These are phyloP conservation scores for Pyrenochaeta sp. DNA, from an alignment of 2,329 filamentous ascomycete genomes.

Conservation along the genomic window DNA sequence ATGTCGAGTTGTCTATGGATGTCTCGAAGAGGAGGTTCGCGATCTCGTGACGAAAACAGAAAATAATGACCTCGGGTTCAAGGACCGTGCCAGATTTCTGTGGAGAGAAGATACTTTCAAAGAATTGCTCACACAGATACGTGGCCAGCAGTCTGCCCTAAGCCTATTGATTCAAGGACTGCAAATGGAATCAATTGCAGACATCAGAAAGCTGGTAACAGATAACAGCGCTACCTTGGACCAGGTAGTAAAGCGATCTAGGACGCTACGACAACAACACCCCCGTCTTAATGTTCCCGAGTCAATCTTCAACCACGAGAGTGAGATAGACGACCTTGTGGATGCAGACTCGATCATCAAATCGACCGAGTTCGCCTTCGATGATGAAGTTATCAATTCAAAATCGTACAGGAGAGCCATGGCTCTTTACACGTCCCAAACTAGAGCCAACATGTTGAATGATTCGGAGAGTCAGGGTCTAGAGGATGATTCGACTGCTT, in stretches of 20 bases:
- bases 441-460: slow-evolving; percentile 2
- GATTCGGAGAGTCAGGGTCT: slow-evolving; percentile 6
- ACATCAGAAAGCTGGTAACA: slow-evolving; percentile 38
- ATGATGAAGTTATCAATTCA: slow-evolving; percentile 42
- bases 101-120: slow-evolving; percentile 46
- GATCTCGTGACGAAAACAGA: slow-evolving; percentile 29
- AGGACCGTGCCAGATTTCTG: slow-evolving; percentile 35
- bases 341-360: slow-evolving; percentile 28
- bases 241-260: slow-evolving; percentile 34
- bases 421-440: slow-evolving; percentile 22
- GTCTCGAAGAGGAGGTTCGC: slow-evolving; percentile 41
- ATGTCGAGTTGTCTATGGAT: slow-evolving; percentile 42
- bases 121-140: slow-evolving; percentile 43
- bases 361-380: slow-evolving; percentile 39
- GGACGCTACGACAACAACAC: slow-evolving; percentile 33
- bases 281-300: slow-evolving; percentile 38
- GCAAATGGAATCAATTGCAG: slow-evolving; percentile 46
- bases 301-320: slow-evolving; percentile 27
- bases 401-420: slow-evolving; percentile 41
- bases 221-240: slow-evolving; percentile 39
- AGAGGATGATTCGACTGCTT: slow-evolving; percentile 18
- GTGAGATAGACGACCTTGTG: slow-evolving; percentile 3
- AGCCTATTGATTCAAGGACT: slow-evolving; percentile 42
- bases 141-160: slow-evolving; percentile 43
- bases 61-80: slow-evolving; percentile 28